Base-by-base conservation (phyloP, 306 rosid genomes). In the Cajanus cajan region DNA sequence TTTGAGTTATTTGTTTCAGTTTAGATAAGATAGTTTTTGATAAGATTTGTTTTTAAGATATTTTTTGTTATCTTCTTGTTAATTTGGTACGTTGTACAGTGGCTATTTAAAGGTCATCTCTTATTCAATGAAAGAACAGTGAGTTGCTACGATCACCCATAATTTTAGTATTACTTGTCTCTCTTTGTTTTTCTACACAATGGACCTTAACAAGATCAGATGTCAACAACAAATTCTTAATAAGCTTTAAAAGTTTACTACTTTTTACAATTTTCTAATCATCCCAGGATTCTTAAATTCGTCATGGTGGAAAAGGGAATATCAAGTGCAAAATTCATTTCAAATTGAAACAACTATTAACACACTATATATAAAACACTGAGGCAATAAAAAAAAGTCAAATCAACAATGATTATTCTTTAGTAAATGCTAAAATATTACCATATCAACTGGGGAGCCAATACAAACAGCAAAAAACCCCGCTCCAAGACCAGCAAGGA, bases 381-480 rank as follows among this genome's bases (percentile, higher is more conserved):
- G 21, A 65, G 21, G 21, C 19, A 43, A 52, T 54, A 55, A 47
- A 62, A 28, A 31, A 12, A 52, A 73, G 11, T 0, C 62, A 28
- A 41, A 61, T 36, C 18, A 44, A 73, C 52, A 1, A 40, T 8
- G 3, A 2, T 43, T 61, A 10, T 44, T 52, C 43, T 37, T 33
- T 36, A 19, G 65, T 24, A 11, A 65, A 34, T 41, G 24, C 40
- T 18, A 41, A 4, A 40, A 70, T 37, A 45, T 90, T 93, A 95
- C 99, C 99, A 95, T 98, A 78, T 95, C 99, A 43, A 95, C 99
- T 0, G 99, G 99, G 48, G 99, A 95, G 58, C 98, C 98, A 88
- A 95, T 84, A 68, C 98, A 95, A 76, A 95, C 98, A 45, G 98
- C 98, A 22, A 95, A 84, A 75, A 95, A 92, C 41, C 98, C 98